Base-by-base conservation (phyloP, 805 yeast genomes). In the Barnettozyma sucrosica region DNA sequence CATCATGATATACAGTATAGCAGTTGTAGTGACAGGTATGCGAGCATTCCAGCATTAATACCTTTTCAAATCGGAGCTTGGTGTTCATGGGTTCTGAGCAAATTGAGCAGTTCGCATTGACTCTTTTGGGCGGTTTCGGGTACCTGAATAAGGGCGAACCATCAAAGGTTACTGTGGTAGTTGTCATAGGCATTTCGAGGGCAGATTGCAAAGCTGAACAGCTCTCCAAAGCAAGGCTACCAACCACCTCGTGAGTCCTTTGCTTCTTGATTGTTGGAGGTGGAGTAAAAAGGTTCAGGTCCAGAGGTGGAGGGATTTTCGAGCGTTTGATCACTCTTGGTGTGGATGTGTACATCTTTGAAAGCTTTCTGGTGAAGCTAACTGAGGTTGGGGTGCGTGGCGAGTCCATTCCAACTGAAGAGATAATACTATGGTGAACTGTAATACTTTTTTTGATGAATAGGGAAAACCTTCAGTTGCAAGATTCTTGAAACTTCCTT, bases 1-100 rank as follows among this genome's bases (percentile, higher is more conserved):
- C 28, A 20, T 43, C 41, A 13, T 39, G n/a, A 21, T 34, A 47
- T 7, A 69, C 61, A 4, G 64, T 50, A 28, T 65, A 70, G 50
- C 81, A 77, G 45, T 70, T 65, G 45, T 65, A 64, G 55, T 77
- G 81, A 25, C 71, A 60, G 36, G 64, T 63, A 54, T 76, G 80
- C 7, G 66, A 61, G 57, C 80, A 75, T 1, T 66, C 52, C 39
- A 75, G 51, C 30, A 68, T 71, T 4, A 76, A 47, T 1, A 70
- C 51, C 30, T 64, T 67, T 59, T 77, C 81, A 11, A 75, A 77
- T 8, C 57, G 55, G 33, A 75, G 65, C 13, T 66, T 61, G 40
- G 62, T 63, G 3, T 64, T 58, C 34, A 76, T 55, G 4, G 67
- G 61, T 48, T 76, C 80, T 13, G 66, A 66, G 56, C 81, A 77